Evolutionary conservation across 768 basidiomycete genomes (phyloP).

Genomic region (Arthromyces matolae): DNA sequence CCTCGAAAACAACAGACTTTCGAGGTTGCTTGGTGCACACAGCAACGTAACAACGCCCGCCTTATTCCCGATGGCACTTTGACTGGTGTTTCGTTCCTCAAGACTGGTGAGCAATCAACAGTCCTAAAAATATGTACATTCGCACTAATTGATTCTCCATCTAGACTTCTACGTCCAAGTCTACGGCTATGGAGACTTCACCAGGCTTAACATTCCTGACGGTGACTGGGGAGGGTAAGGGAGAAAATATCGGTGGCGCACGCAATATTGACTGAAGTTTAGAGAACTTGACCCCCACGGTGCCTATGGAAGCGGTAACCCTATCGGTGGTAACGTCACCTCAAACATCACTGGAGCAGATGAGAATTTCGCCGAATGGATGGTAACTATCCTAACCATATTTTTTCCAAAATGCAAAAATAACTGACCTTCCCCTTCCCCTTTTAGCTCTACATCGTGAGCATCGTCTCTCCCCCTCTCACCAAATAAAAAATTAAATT

Average conservation of each 20-base stretch:
- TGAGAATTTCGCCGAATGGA: constrained; percentile 38
- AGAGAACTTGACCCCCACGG: constrained; percentile 46
- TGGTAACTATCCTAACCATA: constrained; percentile 25
- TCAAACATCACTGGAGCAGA: constrained; percentile 38
- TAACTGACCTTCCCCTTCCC: background rate
- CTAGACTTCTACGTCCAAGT: constrained; percentile 40
- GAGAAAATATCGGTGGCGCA: background rate
- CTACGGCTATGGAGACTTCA: constrained; percentile 41
- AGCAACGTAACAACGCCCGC: constrained; percentile 41
- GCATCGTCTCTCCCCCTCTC: background rate
- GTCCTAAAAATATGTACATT: too few species aligned
- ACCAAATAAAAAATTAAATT: background rate
- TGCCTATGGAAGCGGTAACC: constrained; percentile 37
- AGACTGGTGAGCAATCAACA: constrained; percentile 27
- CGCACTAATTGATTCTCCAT: too few species aligned
- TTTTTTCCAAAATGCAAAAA: background rate
- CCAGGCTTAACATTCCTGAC: constrained; percentile 34
- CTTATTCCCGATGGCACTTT: constrained; percentile 43
- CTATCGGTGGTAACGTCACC: constrained; percentile 44
- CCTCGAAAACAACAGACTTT: constrained; percentile 34
- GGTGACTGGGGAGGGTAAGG: constrained; percentile 40
- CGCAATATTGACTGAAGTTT: background rate
- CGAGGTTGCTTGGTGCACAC: constrained; percentile 45
- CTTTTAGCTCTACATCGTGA: constrained; percentile 29
- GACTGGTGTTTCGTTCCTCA: constrained; percentile 38